A percentile compares a stretch with the other conserved stretches of the same genome.
These are phyloP conservation scores for Andrographis paniculata DNA, from an alignment of 305 asterid genomes.

Conservation along the genomic window DNA sequence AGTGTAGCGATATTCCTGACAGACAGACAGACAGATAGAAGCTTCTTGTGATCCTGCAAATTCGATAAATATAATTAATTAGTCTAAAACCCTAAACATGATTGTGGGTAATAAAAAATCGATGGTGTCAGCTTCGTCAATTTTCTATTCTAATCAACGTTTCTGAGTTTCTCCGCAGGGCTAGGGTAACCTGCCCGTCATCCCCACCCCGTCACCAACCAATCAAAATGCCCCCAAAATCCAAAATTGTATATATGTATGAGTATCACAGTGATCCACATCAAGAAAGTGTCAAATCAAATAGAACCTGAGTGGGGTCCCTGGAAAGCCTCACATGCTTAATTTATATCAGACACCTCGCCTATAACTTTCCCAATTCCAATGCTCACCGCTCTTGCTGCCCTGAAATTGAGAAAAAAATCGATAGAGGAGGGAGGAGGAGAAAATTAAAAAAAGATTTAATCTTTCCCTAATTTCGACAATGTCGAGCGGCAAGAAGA, in stretches of 20 bases:
- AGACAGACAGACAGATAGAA: conserved; percentile 20
- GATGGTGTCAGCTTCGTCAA: no score
- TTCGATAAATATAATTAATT: conserved; percentile 10
- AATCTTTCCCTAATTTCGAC: not conserved
- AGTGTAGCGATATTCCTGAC: not conserved
- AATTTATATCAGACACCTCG: conserved; percentile 1
- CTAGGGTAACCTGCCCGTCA: not conserved
- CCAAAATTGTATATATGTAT: not conserved
- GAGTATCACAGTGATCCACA: no score
- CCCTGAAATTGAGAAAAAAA: not conserved
- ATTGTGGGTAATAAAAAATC: no score
- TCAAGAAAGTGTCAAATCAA: not conserved
- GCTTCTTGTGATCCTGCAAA: conserved; percentile 12
- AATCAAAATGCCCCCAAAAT: not conserved
- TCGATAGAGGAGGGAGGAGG: no score
- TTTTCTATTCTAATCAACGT: no score
- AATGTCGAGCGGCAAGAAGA: conserved; percentile 28
- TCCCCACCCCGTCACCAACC: not conserved
- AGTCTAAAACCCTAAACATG: no score
- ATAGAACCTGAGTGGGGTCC: not conserved
- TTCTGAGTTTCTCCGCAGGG: not conserved
- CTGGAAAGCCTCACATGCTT: not conserved
- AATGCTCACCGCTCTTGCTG: not conserved
- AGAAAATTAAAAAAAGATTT: not conserved
- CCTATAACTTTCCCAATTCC: not conserved